These are phyloP conservation scores for Peronospora tabacina DNA, from an alignment of 352 stramenopile genomes.

Conservation along the genomic window DNA sequence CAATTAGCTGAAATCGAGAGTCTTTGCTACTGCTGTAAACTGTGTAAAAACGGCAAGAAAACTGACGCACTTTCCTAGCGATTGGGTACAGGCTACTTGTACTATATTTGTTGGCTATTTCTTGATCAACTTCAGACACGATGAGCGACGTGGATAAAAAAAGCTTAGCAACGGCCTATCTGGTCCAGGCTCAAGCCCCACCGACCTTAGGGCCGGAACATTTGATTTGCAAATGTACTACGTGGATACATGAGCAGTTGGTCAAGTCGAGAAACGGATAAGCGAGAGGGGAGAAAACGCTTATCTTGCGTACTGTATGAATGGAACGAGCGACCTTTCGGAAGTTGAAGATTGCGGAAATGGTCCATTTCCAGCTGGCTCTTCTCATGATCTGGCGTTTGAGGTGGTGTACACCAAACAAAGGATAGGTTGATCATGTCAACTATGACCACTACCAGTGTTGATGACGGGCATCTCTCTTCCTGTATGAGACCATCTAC, in stretches of 20 bases:
- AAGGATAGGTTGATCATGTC: background rate
- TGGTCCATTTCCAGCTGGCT: too few species aligned
- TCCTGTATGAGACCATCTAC: constrained; percentile 15
- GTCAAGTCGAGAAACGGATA: too few species aligned
- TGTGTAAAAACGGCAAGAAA: background rate
- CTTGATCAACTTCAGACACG: background rate
- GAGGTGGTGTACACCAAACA: background rate
- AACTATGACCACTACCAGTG: background rate
- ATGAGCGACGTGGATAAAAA: background rate
- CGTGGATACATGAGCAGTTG: too few species aligned
- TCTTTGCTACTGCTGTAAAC: background rate
- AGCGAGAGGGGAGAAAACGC: too few species aligned
- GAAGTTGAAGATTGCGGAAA: too few species aligned
- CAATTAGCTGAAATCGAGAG: too few species aligned
- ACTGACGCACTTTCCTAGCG: too few species aligned
- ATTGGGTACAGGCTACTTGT: background rate
- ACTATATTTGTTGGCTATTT: background rate
- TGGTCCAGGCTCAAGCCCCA: background rate
- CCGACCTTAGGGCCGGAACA: too few species aligned
- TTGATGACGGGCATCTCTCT: constrained; percentile 20
- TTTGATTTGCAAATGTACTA: too few species aligned
- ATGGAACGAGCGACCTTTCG: too few species aligned
- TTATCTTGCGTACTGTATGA: too few species aligned
- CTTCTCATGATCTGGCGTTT: background rate
- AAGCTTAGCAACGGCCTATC: background rate